These are phyloP conservation scores for Steccherinum ochraceum DNA, from an alignment of 768 basidiomycete genomes.

Conservation along the genomic window DNA sequence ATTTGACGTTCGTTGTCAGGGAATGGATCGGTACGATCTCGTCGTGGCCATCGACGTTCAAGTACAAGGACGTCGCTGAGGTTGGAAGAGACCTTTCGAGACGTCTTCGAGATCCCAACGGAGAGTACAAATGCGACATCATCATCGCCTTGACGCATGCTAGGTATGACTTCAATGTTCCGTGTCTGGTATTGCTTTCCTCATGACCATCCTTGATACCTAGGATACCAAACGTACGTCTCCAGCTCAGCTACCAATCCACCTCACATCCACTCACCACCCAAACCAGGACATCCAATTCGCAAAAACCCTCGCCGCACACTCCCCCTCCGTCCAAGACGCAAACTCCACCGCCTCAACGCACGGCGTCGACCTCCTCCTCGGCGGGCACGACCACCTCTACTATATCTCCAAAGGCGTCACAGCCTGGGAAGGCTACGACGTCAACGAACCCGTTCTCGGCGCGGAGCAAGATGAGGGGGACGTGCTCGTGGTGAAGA, in stretches of 20 bases:
- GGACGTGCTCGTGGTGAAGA: constrained; percentile 72
- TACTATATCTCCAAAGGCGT: constrained; percentile 70
- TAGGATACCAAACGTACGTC: constrained; percentile 27
- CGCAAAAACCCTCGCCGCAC: constrained; percentile 59
- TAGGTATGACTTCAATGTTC: constrained; percentile 35
- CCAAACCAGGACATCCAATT: constrained; percentile 55
- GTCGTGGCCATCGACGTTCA: constrained; percentile 79
- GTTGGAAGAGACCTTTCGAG: constrained; percentile 69
- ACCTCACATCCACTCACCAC: not conserved
- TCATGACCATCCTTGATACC: not conserved
- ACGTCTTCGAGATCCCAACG: constrained; percentile 63
- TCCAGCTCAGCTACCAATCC: not conserved
- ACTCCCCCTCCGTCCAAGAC: constrained; percentile 49
- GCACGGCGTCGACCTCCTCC: constrained; percentile 78
- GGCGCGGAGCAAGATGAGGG: constrained; percentile 72
- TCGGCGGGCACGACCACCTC: constrained; percentile 88
- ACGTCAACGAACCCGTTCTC: constrained; percentile 41
- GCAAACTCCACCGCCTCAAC: constrained; percentile 33
- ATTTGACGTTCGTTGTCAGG: constrained; percentile 30
- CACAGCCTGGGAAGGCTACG: constrained; percentile 59
- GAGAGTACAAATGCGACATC: constrained; percentile 68
- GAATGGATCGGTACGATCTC: constrained; percentile 88
- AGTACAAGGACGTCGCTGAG: constrained; percentile 69
- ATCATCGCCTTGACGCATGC: constrained; percentile 85
- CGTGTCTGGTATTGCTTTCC: not conserved